These are phyloP conservation scores for Vitellaria paradoxa DNA, from an alignment of 179 eudicot genomes.

Conservation along the genomic window DNA sequence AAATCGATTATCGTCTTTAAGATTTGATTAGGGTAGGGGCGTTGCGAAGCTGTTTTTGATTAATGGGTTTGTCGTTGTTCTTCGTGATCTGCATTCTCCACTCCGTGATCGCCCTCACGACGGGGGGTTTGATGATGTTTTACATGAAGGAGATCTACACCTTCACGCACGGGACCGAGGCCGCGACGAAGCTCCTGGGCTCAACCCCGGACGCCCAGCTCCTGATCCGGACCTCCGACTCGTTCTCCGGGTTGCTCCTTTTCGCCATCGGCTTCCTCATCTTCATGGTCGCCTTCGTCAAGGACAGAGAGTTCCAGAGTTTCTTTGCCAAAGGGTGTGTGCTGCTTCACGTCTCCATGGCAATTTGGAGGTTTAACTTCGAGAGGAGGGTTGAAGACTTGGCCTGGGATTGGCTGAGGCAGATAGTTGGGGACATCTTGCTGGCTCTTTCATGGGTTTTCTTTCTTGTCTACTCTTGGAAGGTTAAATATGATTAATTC, in stretches of 20 bases:
- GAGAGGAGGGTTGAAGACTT: conserved; percentile 39
- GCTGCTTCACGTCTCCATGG: conserved; percentile 32
- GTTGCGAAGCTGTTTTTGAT: not conserved
- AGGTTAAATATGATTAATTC: conserved; percentile 34
- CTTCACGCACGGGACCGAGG: conserved; percentile 37
- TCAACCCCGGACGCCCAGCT: conserved; percentile 40
- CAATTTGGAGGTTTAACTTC: conserved; percentile 35
- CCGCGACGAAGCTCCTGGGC: conserved; percentile 31
- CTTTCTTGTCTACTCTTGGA: conserved; percentile 40
- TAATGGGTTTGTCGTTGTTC: conserved; percentile 33
- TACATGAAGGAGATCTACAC: conserved; percentile 33
- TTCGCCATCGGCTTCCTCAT: conserved; percentile 33
- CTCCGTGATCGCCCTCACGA: conserved; percentile 26
- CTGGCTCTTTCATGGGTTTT: conserved; percentile 40
- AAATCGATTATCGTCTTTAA: not conserved
- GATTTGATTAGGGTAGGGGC: not conserved
- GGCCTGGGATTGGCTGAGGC: conserved; percentile 36
- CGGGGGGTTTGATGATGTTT: conserved; percentile 42
- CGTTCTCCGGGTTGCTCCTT: conserved; percentile 39
- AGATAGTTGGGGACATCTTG: conserved; percentile 27
- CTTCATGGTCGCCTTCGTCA: conserved; percentile 41
- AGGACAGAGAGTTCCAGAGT: conserved; percentile 38
- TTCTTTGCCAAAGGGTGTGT: conserved; percentile 49
- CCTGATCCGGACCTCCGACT: conserved; percentile 32
- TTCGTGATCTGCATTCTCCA: conserved; percentile 38